These are phyloP conservation scores for Artemisia annua DNA, from an alignment of 129 eudicot genomes.

Conservation along the genomic window DNA sequence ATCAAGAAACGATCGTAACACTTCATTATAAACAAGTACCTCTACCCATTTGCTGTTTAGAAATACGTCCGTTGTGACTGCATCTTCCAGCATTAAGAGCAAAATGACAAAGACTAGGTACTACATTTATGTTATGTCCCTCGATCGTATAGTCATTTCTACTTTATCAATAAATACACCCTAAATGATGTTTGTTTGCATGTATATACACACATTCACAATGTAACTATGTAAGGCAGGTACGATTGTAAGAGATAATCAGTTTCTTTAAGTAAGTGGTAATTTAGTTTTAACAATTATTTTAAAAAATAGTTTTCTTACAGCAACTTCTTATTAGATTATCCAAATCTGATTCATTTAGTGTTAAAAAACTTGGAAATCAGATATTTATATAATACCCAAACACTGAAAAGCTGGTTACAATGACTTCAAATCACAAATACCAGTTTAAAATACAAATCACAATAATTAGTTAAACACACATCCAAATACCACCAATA, in stretches of 20 bases:
- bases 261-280: not conserved
- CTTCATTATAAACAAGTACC: conserved; percentile 38
- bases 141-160: conserved; percentile 15
- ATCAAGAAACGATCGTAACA: not conserved
- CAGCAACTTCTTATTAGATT: not conserved
- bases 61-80: conserved; percentile 70
- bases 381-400: not conserved
- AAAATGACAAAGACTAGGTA: conserved; percentile 69
- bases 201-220: not conserved
- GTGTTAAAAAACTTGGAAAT: not conserved
- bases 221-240: not conserved
- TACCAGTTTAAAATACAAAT: too few species aligned
- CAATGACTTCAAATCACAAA: not conserved
- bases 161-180: conserved; percentile 1
- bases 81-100: conserved; percentile 79
- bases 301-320: not conserved
- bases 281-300: not conserved
- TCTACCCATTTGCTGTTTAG: conserved; percentile 77
- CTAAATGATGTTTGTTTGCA: not conserved
- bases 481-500: not conserved
- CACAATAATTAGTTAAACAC: not conserved
- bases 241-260: not conserved
- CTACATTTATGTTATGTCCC: conserved; percentile 49
- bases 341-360: not conserved
- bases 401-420: not conserved